phyloP scores from a whole-genome alignment of 2,329 filamentous ascomycete genomes.

The Pezicula rhizophila region DNA sequence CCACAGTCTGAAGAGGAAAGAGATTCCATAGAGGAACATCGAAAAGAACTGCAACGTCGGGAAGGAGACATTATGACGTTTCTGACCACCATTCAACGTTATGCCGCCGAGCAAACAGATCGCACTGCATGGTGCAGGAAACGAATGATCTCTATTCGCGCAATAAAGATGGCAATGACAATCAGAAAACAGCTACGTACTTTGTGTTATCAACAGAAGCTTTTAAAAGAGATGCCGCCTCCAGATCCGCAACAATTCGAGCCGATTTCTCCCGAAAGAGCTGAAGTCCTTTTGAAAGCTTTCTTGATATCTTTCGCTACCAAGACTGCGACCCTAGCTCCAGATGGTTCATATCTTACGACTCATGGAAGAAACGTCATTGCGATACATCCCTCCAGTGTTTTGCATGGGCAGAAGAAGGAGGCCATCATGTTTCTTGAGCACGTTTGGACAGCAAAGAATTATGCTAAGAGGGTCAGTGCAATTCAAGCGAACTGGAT shows the following conservation, averaged over 20 bases:
- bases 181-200: conserved; percentile 56
- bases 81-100: conserved; percentile 56
- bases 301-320: conserved; percentile 56
- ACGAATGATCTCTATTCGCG: conserved; percentile 50
- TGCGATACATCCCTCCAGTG: conserved; percentile 56
- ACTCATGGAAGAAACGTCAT: conserved; percentile 54
- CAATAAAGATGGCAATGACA: conserved; percentile 57
- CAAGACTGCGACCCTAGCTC: conserved; percentile 54
- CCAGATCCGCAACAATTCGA: conserved; percentile 51
- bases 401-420: conserved; percentile 55
- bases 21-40: conserved; percentile 46
- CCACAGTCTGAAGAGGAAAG: conserved; percentile 50
- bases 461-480: conserved; percentile 62
- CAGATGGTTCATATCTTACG: conserved; percentile 56
- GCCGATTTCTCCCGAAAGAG: conserved; percentile 47
- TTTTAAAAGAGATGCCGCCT: conserved; percentile 34
- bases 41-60: conserved; percentile 52
- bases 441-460: conserved; percentile 60
- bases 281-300: conserved; percentile 50
- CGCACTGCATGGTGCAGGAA: conserved; percentile 52
- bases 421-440: conserved; percentile 66
- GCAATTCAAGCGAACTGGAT: conserved; percentile 56
- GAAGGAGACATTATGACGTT: conserved; percentile 62
- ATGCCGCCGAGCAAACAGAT: conserved; percentile 46
- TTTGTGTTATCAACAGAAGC: conserved; percentile 46